phyloP scores from a whole-genome alignment of 2,329 filamentous ascomycete species.

The Alternaria triticina region DNA sequence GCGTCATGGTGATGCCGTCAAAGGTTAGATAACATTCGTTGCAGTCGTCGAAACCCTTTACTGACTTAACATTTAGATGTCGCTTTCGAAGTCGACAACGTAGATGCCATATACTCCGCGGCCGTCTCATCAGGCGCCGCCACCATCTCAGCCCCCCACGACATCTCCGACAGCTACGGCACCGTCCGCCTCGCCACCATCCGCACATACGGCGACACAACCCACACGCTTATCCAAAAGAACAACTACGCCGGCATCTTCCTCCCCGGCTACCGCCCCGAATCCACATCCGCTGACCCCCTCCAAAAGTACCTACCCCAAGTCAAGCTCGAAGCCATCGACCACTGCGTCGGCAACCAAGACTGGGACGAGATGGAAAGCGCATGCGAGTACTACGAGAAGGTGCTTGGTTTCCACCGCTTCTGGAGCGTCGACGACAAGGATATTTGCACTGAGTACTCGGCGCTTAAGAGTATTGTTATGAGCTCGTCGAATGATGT shows the following conservation, averaged over 20 bases:
- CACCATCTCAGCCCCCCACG: constrained; percentile 67
- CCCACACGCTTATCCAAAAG: constrained; percentile 86
- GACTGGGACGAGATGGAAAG: constrained; percentile 87
- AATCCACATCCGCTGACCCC: constrained; percentile 53
- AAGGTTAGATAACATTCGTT: no score
- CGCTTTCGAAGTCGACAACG: constrained; percentile 91
- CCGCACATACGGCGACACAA: constrained; percentile 92
- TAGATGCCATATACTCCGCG: constrained; percentile 76
- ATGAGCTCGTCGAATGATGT: constrained; percentile 85
- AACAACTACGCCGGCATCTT: constrained; percentile 75
- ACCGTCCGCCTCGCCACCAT: constrained; percentile 78
- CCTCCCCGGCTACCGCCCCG: constrained; percentile 78
- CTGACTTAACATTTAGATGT: no score
- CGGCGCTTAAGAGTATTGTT: constrained; percentile 84
- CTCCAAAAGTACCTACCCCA: constrained; percentile 62
- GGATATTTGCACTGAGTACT: constrained; percentile 91
- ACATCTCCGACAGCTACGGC: constrained; percentile 65
- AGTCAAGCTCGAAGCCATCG: constrained; percentile 74
- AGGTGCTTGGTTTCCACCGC: constrained; percentile 88
- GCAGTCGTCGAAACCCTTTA: no score
- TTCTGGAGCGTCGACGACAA: constrained; percentile 98
- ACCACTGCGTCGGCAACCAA: constrained; percentile 98
- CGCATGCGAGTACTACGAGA: constrained; percentile 77
- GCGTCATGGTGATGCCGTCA: constrained; percentile 89
- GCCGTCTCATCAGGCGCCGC: constrained; percentile 71